Evolutionary conservation across 2,329 filamentous ascomycete species (phyloP).

Genomic region (Bipolaris sorokiniana): DNA sequence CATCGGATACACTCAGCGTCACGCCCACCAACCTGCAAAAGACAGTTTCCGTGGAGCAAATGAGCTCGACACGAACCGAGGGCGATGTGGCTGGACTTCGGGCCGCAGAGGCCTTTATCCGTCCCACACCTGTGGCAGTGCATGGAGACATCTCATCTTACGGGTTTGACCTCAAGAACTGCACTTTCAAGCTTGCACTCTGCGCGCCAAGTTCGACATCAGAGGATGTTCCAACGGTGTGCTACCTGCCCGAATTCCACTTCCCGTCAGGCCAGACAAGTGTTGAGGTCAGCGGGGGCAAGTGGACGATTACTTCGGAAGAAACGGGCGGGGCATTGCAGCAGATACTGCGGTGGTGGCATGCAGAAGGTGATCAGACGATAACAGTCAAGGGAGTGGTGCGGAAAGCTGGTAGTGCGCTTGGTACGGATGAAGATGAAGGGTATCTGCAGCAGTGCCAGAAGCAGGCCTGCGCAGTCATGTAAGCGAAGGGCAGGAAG

Average conservation of each 20-base stretch:
- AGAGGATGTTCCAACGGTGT: slow-evolving; percentile 74
- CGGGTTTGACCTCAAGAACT: slow-evolving; percentile 82
- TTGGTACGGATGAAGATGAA: slow-evolving; percentile 70
- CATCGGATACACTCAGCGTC: slow-evolving; percentile 59
- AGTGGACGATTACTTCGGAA: slow-evolving; percentile 82
- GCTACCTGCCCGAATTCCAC: slow-evolving; percentile 91
- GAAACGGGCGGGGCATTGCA: slow-evolving; percentile 71
- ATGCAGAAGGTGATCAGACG: slow-evolving; percentile 81
- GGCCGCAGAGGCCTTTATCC: slow-evolving; percentile 90
- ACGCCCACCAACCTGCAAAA: slow-evolving; percentile 77
- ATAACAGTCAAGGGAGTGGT: slow-evolving; percentile 78
- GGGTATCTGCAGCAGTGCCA: slow-evolving; percentile 74
- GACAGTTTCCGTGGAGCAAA: slow-evolving; percentile 66
- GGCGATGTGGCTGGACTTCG: slow-evolving; percentile 67
- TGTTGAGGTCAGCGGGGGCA: slow-evolving; percentile 81
- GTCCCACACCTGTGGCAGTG: slow-evolving; percentile 78
- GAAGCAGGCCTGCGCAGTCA: slow-evolving; percentile 53
- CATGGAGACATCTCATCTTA: slow-evolving; percentile 73
- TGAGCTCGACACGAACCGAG: slow-evolving; percentile 43
- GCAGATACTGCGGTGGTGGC: slow-evolving; percentile 91
- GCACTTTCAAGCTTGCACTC: slow-evolving; percentile 76
- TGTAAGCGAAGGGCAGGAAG: slow-evolving; percentile 39
- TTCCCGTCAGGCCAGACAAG: slow-evolving; percentile 77
- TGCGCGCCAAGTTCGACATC: slow-evolving; percentile 64
- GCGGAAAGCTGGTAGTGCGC: slow-evolving; percentile 57